Base-by-base conservation (phyloP, 2,329 filamentous ascomycete species). In the Cladosporium sp. region DNA sequence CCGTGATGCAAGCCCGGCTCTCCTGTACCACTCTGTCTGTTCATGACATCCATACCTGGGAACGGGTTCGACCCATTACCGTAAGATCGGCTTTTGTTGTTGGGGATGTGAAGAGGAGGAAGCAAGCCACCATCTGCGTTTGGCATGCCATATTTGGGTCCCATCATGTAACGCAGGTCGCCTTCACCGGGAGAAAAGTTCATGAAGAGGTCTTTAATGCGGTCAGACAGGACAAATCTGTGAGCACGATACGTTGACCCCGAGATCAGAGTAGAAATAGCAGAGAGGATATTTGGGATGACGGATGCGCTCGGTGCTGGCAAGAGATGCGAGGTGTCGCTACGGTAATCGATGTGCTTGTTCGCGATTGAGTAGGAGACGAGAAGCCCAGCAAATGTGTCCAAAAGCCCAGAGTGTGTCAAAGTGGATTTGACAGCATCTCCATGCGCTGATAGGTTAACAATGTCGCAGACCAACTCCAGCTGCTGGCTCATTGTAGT, bases 231-330 rank as follows among this genome's bases (percentile, higher is more conserved):
- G 24, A 71, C 65, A 53, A 73, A 69, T 15, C 90, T 83, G 62
- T 87, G 87, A 9, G 90, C 86, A 56, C 91, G 84, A 71, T 87
- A 89, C 64, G 86, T 87, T 0, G 93, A 97, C 65, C 90, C 84
- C 60, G 86, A 83, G 50, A 96, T 83, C 48, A 97, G 88, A 45
- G 86, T 82, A 19, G 86, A 82, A 51, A 96, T 83, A 0, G 92
- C 90, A 61, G 91, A 87, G 6, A 97, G 75, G 17, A 96, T 82
- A 9, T 85, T 84, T 1, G 85, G 80, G 37, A 96, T 74, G 59
- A 82, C 24, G 15, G 83, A 78, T 15, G 76, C 77, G 13, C 78
- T 75, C 2, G 83, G 80, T 7, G 89, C 83, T 22, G 87, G 78
- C 3, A 79, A 74, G 24, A 68, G 61, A 9, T 58, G 58, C 28